These are phyloP conservation scores for Dipteronia dyeriana DNA, from an alignment of 345 rosid genomes.

Conservation along the genomic window DNA sequence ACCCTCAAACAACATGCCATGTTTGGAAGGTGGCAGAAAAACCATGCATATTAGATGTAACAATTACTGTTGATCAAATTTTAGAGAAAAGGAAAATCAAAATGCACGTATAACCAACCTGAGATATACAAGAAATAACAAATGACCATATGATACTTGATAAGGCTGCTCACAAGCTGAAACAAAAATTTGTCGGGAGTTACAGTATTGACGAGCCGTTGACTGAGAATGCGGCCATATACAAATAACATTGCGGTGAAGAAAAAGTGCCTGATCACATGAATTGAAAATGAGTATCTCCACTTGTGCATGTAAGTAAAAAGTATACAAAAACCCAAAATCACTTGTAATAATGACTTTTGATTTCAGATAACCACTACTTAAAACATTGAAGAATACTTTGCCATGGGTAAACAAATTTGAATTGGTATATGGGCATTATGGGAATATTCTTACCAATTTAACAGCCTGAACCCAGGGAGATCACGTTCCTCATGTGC, in stretches of 20 bases:
- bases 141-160: too few species aligned
- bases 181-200: constrained; percentile 76
- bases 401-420: neutral
- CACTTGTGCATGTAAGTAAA: neutral
- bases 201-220: constrained; percentile 85
- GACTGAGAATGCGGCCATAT: constrained; percentile 94
- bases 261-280: constrained; percentile 83
- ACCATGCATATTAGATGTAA: neutral
- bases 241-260: constrained; percentile 96
- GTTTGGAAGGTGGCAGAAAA: too few species aligned
- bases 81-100: neutral
- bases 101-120: constrained; percentile 48
- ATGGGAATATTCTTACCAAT: constrained; percentile 53
- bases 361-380: neutral
- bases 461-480: constrained; percentile 82
- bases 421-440: neutral
- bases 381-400: neutral
- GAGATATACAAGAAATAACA: constrained; percentile 86
- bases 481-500: constrained; percentile 83
- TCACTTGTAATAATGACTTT: constrained; percentile 9
- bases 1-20: neutral
- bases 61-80: constrained; percentile 3
- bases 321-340: neutral
- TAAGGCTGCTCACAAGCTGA: too few species aligned
- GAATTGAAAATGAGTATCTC: constrained; percentile 13